Percentiles rank a stretch among this genome's conserved stretches.
phyloP scores from a whole-genome alignment of 257 asterid genomes.

The Salvia splendens region DNA sequence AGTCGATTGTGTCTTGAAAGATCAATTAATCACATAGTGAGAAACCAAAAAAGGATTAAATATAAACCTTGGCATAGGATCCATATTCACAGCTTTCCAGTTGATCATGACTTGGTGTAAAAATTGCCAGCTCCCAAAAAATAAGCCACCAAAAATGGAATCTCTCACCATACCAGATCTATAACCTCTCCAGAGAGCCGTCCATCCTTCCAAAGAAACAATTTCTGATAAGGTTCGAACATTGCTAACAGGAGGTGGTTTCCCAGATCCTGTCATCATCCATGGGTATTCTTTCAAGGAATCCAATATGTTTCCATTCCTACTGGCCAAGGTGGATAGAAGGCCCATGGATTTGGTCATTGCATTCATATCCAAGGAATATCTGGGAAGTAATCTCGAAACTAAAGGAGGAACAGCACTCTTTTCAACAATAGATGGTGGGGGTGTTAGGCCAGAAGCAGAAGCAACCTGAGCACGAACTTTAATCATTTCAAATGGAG shows the following conservation, averaged over 20 bases:
- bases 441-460: constrained; percentile 55
- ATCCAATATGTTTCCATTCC: constrained; percentile 53
- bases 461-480: constrained; percentile 91
- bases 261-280: constrained; percentile 98
- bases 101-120: constrained; percentile 64
- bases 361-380: constrained; percentile 57
- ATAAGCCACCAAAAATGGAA: constrained; percentile 83
- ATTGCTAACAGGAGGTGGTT: constrained; percentile 70
- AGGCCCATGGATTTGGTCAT: constrained; percentile 64
- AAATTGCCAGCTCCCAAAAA: constrained; percentile 88
- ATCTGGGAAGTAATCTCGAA: constrained; percentile 66
- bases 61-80: constrained; percentile 79
- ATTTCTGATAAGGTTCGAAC: constrained; percentile 63
- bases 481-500: constrained; percentile 81
- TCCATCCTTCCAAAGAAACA: constrained; percentile 79
- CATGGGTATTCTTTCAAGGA: constrained; percentile 89
- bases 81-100: constrained; percentile 95
- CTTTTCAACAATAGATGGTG: constrained; percentile 47
- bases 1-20: too few relatives aligned
- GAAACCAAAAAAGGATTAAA: constrained; percentile 3
- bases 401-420: constrained; percentile 50
- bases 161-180: constrained; percentile 85
- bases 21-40: not conserved
- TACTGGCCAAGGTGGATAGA: constrained; percentile 64
- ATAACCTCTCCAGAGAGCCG: constrained; percentile 85